phyloP scores from a whole-genome alignment of 1,284 basidiomycete genomes.

The Tylopilus orsonianus region DNA sequence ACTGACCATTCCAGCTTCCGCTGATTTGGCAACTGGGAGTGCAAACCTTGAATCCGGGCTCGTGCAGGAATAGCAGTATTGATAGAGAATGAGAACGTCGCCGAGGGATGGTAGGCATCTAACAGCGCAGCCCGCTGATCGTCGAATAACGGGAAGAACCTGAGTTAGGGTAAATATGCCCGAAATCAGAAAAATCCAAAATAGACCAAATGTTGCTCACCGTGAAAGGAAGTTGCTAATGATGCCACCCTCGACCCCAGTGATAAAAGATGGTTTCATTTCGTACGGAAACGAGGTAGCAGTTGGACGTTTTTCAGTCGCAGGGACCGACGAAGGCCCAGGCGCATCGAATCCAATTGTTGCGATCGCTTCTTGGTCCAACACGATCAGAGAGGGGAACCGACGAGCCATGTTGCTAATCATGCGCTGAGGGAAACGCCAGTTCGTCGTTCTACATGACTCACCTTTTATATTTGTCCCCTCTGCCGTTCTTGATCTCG shows the following conservation, averaged over 20 bases:
- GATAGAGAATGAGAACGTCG: conserved; percentile 86
- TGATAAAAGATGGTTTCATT: conserved; percentile 75
- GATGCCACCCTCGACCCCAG: conserved; percentile 66
- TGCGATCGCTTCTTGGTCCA: conserved; percentile 74
- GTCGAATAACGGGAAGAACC: conserved; percentile 87
- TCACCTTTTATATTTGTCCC: conserved; percentile 66
- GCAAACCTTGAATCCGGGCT: conserved; percentile 64
- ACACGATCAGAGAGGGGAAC: conserved; percentile 68
- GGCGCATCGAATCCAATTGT: conserved; percentile 73
- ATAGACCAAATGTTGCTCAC: conserved; percentile 43
- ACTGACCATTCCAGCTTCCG: conserved; percentile 71
- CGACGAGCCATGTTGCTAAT: conserved; percentile 68
- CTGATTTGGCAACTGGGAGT: conserved; percentile 75
- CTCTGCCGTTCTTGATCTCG: conserved; percentile 55
- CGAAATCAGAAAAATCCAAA: conserved; percentile 7
- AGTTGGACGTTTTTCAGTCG: conserved; percentile 42
- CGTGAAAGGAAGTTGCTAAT: conserved; percentile 78
- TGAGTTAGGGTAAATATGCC: conserved; percentile 35
- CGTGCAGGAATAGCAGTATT: conserved; percentile 81
- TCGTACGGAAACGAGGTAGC: conserved; percentile 70
- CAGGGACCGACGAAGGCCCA: conserved; percentile 41
- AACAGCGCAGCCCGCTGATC: conserved; percentile 66
- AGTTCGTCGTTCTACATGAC: conserved; percentile 20
- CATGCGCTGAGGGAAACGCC: conserved; percentile 21
- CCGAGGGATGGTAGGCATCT: conserved; percentile 78